These are phyloP conservation scores for Ascoidea tarda DNA, from an alignment of 805 yeast genomes.

Conservation along the genomic window DNA sequence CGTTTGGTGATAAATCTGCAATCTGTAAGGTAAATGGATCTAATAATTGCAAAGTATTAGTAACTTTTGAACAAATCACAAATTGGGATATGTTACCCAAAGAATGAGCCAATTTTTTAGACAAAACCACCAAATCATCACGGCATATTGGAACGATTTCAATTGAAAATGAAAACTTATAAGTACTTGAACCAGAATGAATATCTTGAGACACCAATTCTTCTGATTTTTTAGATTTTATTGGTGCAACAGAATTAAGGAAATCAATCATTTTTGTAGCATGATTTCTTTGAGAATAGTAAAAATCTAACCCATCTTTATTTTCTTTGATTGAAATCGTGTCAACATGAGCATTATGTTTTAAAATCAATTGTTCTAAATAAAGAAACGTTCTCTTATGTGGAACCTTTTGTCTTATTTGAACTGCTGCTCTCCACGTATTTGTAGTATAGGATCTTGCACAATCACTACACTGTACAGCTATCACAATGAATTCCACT, in stretches of 20 bases:
- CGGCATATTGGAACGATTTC: constrained; percentile 95
- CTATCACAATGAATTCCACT: constrained; percentile 84
- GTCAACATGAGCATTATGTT: constrained; percentile 84
- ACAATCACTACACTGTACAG: constrained; percentile 98
- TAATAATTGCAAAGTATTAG: constrained; percentile 73
- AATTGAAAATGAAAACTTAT: constrained; percentile 83
- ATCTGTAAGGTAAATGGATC: constrained; percentile 74
- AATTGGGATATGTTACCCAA: constrained; percentile 74
- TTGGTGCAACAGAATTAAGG: constrained; percentile 71
- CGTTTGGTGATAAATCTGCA: constrained; percentile 56
- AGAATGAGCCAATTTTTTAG: constrained; percentile 71
- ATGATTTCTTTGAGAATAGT: constrained; percentile 75
- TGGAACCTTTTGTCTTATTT: constrained; percentile 92
- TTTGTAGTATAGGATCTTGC: constrained; percentile 93
- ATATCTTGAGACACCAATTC: constrained; percentile 87
- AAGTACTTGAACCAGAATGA: constrained; percentile 77
- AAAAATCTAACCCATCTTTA: constrained; percentile 91
- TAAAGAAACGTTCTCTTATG: constrained; percentile 95
- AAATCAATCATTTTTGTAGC: constrained; percentile 93
- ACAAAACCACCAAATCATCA: constrained; percentile 88
- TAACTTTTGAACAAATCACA: constrained; percentile 72
- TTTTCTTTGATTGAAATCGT: constrained; percentile 89
- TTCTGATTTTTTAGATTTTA: constrained; percentile 70
- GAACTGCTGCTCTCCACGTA: constrained; percentile 97
- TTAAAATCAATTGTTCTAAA: constrained; percentile 88